A percentile compares a stretch with the other conserved stretches of the same genome.
These are phyloP conservation scores for Suhomyces wounanorum DNA, from an alignment of 1,139 yeast species.

Conservation along the genomic window DNA sequence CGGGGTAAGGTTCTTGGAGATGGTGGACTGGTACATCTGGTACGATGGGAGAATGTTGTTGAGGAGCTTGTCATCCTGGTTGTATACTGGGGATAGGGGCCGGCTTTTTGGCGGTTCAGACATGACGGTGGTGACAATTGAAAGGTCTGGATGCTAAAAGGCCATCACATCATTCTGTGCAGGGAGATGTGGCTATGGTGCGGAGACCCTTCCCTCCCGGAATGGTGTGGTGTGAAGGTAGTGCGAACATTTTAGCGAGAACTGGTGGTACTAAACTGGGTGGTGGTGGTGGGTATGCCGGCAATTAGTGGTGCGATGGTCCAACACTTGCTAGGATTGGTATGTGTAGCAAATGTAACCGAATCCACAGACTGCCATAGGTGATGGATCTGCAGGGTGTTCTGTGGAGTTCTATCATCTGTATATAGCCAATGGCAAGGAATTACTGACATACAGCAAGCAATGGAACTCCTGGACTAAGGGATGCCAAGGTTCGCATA, in stretches of 20 bases:
- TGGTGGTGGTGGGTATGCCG: not conserved
- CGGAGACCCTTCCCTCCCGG: not conserved
- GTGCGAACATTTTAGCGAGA: not conserved
- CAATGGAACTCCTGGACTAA: not conserved
- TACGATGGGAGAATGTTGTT: conserved; percentile 49
- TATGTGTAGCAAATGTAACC: no score
- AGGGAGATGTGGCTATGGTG: not conserved
- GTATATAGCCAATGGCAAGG: not conserved
- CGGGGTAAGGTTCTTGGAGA: conserved; percentile 41
- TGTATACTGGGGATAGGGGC: conserved; percentile 7
- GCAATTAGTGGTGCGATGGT: not conserved
- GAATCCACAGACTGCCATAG: no score
- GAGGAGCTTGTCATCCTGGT: conserved; percentile 25
- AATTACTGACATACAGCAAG: no score
- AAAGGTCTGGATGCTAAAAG: not conserved
- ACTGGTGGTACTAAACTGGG: not conserved
- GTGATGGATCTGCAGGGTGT: no score
- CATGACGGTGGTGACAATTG: not conserved
- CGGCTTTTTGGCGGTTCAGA: conserved; percentile 1
- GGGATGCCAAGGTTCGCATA: not conserved
- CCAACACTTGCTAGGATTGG: not conserved
- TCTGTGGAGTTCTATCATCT: no score
- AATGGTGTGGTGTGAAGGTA: not conserved
- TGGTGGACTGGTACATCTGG: conserved; percentile 49
- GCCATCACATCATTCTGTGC: not conserved